phyloP scores from a whole-genome alignment of 257 asterid genomes.

The Scutellaria barbata region DNA sequence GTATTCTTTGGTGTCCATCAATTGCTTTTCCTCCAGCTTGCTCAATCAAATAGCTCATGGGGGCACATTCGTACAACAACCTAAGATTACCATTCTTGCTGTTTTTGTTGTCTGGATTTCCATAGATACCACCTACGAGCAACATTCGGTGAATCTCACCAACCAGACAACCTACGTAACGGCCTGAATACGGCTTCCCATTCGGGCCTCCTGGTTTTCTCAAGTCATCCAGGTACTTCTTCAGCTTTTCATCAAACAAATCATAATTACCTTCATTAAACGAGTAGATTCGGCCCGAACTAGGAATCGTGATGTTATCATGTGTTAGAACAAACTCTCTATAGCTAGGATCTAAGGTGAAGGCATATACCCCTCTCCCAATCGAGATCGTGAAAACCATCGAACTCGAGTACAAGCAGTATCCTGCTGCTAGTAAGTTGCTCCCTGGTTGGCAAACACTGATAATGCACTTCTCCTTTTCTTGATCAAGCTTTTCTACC shows the following conservation, averaged over 20 bases:
- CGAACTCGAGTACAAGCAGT: conserved; percentile 83
- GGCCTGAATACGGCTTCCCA: conserved; percentile 78
- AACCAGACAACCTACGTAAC: conserved; percentile 77
- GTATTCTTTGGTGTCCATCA: conserved; percentile 67
- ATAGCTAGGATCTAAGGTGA: conserved; percentile 69
- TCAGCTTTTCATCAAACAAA: conserved; percentile 69
- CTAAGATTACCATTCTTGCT: conserved; percentile 72
- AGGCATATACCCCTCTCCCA: conserved; percentile 69
- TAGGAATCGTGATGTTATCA: conserved; percentile 70
- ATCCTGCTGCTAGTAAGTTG: conserved; percentile 84
- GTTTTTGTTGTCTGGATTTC: conserved; percentile 72
- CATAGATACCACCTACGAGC: conserved; percentile 79
- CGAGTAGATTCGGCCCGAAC: conserved; percentile 63
- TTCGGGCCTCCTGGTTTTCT: conserved; percentile 73
- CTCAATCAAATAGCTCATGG: conserved; percentile 77
- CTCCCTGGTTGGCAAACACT: conserved; percentile 92
- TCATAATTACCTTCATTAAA: conserved; percentile 91
- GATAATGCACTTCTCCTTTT: conserved; percentile 61
- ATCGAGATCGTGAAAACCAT: conserved; percentile 70
- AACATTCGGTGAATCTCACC: conserved; percentile 80
- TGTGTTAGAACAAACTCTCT: conserved; percentile 82
- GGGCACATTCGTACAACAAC: conserved; percentile 88
- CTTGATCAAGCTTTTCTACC: conserved; percentile 61
- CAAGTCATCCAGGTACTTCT: conserved; percentile 70
- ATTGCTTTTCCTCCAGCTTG: conserved; percentile 87